These are phyloP conservation scores for Piper betle DNA, from an alignment of 164 flowering plant species.

Conservation along the genomic window DNA sequence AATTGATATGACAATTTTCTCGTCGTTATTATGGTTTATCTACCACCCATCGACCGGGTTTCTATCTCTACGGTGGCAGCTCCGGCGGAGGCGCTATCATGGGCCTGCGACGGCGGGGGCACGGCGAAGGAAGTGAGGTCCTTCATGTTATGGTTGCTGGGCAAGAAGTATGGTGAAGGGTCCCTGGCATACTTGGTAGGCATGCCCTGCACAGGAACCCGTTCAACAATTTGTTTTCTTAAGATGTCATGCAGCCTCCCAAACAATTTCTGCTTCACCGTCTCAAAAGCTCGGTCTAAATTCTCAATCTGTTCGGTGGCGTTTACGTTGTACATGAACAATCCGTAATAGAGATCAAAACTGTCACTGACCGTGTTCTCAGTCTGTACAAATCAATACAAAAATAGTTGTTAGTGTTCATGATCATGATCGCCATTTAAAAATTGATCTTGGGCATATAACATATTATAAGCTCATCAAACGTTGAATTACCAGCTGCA, in stretches of 20 bases:
- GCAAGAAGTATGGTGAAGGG: slow-evolving; percentile 12
- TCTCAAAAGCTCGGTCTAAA: slow-evolving; percentile 28
- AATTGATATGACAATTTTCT: too few species aligned
- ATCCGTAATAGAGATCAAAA: slow-evolving; percentile 30
- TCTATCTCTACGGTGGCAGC: not conserved
- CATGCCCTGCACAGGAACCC: slow-evolving; percentile 18
- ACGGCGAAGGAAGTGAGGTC: slow-evolving; percentile 22
- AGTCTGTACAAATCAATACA: slow-evolving; percentile 20
- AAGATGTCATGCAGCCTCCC: slow-evolving; percentile 25
- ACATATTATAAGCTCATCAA: too few species aligned
- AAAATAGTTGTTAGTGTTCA: not conserved
- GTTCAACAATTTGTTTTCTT: slow-evolving; percentile 23
- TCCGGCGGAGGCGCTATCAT: not conserved
- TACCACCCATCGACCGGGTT: not conserved
- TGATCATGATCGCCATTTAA: too few species aligned
- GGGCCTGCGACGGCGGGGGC: slow-evolving; percentile 6
- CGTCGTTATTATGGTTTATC: too few species aligned
- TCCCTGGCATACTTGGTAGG: slow-evolving; percentile 7
- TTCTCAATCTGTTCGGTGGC: slow-evolving; percentile 31
- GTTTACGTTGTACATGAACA: slow-evolving; percentile 31
- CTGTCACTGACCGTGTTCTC: slow-evolving; percentile 30
- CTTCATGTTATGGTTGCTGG: slow-evolving; percentile 16
- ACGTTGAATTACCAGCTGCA: slow-evolving; percentile 19
- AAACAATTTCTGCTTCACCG: slow-evolving; percentile 27
- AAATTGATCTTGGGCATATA: too few species aligned